phyloP scores from a whole-genome alignment of 805 yeast species.

The Ogataea degrootiae region DNA sequence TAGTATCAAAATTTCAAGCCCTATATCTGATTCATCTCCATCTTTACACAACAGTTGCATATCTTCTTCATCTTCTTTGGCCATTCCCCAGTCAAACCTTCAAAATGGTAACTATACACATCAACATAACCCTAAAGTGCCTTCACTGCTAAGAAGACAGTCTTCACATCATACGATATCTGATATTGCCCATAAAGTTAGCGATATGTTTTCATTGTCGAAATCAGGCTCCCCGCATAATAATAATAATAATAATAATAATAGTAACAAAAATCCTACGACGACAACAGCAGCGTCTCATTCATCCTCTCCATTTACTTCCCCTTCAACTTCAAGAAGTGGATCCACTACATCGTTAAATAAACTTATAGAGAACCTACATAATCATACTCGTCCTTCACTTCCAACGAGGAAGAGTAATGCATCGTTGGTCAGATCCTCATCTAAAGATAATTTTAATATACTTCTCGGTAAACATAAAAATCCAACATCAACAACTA shows the following conservation, averaged over 20 bases:
- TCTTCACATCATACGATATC: slow-evolving; percentile 22
- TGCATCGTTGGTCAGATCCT: slow-evolving; percentile 7
- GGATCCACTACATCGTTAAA: slow-evolving; percentile 23
- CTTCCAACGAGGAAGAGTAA: slow-evolving; percentile 10
- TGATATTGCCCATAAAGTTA: slow-evolving; percentile 26
- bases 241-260: no score
- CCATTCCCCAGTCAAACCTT: not conserved
- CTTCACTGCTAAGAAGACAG: slow-evolving; percentile 3
- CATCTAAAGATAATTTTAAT: slow-evolving; percentile 14
- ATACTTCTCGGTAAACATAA: slow-evolving; percentile 1
- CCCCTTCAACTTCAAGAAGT: slow-evolving; percentile 20
- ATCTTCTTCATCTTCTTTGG: not conserved
- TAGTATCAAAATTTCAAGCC: not conserved
- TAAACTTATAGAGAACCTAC: slow-evolving; percentile 16
- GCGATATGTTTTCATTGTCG: slow-evolving; percentile 21
- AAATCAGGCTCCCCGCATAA: slow-evolving; percentile 8
- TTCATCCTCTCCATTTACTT: slow-evolving; percentile 9
- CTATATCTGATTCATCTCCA: not conserved
- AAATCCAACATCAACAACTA: not conserved
- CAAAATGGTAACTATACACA: not conserved
- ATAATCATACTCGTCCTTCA: slow-evolving; percentile 6
- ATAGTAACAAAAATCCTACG: not conserved
- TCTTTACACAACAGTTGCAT: not conserved
- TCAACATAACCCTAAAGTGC: not conserved
- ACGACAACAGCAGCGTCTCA: not conserved